Conservation (phyloP, 306 rosid genomes). For the Cucumis hystrix region DNA sequence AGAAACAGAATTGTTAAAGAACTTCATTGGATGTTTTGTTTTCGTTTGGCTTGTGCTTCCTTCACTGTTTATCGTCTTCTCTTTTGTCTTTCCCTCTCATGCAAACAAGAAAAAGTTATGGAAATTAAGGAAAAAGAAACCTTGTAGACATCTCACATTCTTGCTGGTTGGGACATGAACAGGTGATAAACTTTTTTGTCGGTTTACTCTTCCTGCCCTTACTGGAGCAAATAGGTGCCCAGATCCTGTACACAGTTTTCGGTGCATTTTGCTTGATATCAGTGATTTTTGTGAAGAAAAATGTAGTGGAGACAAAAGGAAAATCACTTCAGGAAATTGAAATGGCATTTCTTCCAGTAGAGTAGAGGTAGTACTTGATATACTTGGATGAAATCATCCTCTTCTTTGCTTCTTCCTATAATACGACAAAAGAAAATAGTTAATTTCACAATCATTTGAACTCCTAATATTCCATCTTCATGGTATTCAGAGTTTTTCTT, state of each 20-base stretch:
- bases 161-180: slow-evolving; percentile 2
- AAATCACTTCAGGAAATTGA: slow-evolving; percentile 95
- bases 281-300: slow-evolving; percentile 64
- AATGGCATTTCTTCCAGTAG: slow-evolving; percentile 70
- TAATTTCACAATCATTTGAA: not conserved
- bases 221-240: slow-evolving; percentile 70
- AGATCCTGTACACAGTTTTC: slow-evolving; percentile 65
- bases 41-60: not conserved
- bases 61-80: not conserved
- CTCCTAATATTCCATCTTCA: not conserved
- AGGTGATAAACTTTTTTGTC: slow-evolving; percentile 91
- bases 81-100: not conserved
- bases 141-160: not conserved
- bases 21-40: not conserved
- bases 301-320: slow-evolving; percentile 93
- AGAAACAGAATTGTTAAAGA: not conserved
- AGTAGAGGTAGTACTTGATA: not conserved
- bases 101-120: not conserved
- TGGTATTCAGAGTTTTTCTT: not conserved
- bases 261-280: slow-evolving; percentile 66
- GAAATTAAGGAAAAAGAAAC: not conserved
- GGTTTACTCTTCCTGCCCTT: slow-evolving; percentile 82
- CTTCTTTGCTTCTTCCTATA: not conserved
- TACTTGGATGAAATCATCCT: not conserved
- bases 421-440: not conserved